A percentile compares a stretch with the other conserved stretches of the same genome.
Conservation (phyloP, 148 eudicot species). For the Nepenthes gracilis region DNA sequence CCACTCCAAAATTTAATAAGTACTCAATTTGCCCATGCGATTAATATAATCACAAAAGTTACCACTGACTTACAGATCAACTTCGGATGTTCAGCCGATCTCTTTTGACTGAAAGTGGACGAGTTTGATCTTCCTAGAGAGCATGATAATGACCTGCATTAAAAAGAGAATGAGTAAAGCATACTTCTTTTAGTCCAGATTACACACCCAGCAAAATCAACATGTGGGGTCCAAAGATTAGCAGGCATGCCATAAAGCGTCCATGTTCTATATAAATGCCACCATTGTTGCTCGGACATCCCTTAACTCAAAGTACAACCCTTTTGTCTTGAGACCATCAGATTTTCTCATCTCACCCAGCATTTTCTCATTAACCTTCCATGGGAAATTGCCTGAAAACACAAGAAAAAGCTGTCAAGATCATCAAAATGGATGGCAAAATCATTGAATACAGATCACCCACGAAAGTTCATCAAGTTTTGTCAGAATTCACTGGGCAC, state of each 20-base stretch:
- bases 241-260: not conserved
- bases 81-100: not conserved
- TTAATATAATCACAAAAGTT: not conserved
- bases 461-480: conserved; percentile 24
- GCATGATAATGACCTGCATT: conserved; percentile 1
- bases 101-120: not conserved
- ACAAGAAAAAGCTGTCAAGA: conserved; percentile 20
- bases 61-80: not conserved
- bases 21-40: not conserved
- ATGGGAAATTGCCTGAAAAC: conserved; percentile 66
- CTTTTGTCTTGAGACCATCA: not conserved
- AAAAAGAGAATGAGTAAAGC: not conserved
- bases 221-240: conserved; percentile 5
- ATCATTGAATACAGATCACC: conserved; percentile 35
- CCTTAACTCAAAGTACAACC: not conserved
- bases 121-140: not conserved
- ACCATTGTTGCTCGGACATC: not conserved
- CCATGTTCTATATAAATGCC: not conserved
- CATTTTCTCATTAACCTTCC: not conserved
- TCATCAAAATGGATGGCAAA: conserved; percentile 35
- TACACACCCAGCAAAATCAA: conserved; percentile 5
- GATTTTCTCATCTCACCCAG: not conserved
- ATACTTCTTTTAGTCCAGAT: not conserved
- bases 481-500: conserved; percentile 30
- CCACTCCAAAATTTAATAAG: too few relatives aligned